A percentile compares a stretch with the other conserved stretches of the same genome.
Conservation (phyloP, 1,284 basidiomycete genomes). For the Malassezia slooffiae region DNA sequence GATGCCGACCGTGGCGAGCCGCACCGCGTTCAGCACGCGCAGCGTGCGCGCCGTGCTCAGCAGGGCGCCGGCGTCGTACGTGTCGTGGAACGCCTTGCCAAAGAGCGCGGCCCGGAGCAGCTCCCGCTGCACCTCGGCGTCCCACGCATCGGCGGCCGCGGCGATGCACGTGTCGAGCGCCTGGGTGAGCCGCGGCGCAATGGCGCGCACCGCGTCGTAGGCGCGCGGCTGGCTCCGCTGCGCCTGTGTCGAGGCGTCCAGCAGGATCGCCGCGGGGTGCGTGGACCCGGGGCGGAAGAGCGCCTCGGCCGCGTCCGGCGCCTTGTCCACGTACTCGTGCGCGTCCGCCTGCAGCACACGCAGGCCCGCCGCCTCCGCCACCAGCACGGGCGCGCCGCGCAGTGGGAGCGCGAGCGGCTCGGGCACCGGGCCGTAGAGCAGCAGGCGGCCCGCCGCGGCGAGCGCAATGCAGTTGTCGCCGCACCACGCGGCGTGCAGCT, state of each 20-base stretch:
- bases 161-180: conserved; percentile 89
- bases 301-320: conserved; percentile 19
- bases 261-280: conserved; percentile 78
- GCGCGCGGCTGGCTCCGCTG: conserved; percentile 71
- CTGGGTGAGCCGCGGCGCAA: conserved; percentile 61
- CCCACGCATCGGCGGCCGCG: conserved; percentile 84
- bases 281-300: conserved; percentile 82
- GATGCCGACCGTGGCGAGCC: conserved; percentile 81
- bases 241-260: conserved; percentile 82
- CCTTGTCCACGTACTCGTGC: conserved; percentile 86
- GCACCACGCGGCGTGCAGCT: conserved; percentile 65
- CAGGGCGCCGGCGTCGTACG: conserved; percentile 80
- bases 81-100: conserved; percentile 81
- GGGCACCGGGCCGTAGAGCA: conserved; percentile 82
- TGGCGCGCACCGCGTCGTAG: conserved; percentile 80
- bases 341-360: conserved; percentile 66
- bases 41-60: conserved; percentile 80
- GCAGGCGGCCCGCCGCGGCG: conserved; percentile 65
- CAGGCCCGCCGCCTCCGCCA: conserved; percentile 78
- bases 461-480: conserved; percentile 87
- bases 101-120: conserved; percentile 83
- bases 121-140: conserved; percentile 73
- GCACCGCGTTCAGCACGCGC: conserved; percentile 87
- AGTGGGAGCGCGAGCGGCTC: conserved; percentile 79
- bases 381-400: conserved; percentile 61